phyloP scores from a whole-genome alignment of 2,329 filamentous ascomycete species.

The Alternaria hordeiaustralica region DNA sequence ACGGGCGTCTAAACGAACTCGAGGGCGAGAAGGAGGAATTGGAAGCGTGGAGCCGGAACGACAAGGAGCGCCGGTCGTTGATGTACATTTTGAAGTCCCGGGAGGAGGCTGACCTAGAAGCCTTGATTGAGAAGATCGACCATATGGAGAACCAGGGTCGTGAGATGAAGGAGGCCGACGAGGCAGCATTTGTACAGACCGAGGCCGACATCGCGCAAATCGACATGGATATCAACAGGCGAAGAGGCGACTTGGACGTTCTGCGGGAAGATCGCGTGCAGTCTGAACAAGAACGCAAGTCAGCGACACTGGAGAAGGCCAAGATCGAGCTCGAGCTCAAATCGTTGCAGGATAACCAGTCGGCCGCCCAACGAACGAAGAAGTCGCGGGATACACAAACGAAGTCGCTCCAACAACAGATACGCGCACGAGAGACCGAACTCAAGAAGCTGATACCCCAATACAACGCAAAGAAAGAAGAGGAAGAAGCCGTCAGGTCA shows the following conservation, averaged over 20 bases:
- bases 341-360: conserved; percentile 81
- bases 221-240: conserved; percentile 77
- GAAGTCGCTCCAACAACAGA: conserved; percentile 73
- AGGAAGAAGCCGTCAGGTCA: conserved; percentile 73
- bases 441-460: conserved; percentile 77
- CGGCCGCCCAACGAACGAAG: conserved; percentile 75
- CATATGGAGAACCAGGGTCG: conserved; percentile 80
- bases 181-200: conserved; percentile 75
- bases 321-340: conserved; percentile 88
- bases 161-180: conserved; percentile 82
- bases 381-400: conserved; percentile 75
- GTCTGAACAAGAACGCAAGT: conserved; percentile 86
- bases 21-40: conserved; percentile 98
- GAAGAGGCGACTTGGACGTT: conserved; percentile 83
- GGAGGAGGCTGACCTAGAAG: conserved; percentile 80
- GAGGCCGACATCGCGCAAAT: conserved; percentile 80
- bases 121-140: conserved; percentile 82
- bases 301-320: conserved; percentile 78
- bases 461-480: conserved; percentile 73
- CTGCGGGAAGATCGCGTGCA: conserved; percentile 84
- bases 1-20: conserved; percentile 83
- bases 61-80: conserved; percentile 86
- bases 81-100: conserved; percentile 94
- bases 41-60: conserved; percentile 91
- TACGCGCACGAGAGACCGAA: conserved; percentile 77